Percentiles rank a stretch among this genome's conserved stretches.
These are phyloP conservation scores for Leishmania gerbilli DNA, from an alignment of 208 protist genomes.

Conservation along the genomic window DNA sequence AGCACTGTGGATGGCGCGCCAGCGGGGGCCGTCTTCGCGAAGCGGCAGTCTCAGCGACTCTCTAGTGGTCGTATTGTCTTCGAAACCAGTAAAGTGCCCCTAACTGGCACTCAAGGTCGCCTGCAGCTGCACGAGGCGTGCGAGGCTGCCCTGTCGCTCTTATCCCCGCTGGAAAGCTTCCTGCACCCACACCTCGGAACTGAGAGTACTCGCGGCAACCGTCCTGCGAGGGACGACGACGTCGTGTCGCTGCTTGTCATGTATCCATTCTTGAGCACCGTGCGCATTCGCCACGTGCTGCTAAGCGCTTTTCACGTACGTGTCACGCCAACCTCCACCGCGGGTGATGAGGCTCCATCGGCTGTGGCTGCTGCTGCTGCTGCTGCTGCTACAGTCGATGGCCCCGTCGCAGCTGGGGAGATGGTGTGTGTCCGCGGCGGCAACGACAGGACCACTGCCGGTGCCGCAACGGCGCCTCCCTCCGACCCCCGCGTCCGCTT, in stretches of 20 bases:
- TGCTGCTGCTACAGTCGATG: not conserved
- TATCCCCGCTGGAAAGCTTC: slow-evolving; percentile 14
- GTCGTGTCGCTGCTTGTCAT: slow-evolving; percentile 27
- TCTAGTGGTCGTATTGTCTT: not conserved
- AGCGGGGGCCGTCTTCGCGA: not conserved
- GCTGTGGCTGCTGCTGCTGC: not conserved
- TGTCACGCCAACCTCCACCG: not conserved
- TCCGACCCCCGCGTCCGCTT: not conserved
- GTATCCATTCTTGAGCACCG: slow-evolving; percentile 44
- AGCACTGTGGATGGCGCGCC: slow-evolving; percentile 6
- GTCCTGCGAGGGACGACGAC: not conserved
- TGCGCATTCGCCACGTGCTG: slow-evolving; percentile 44
- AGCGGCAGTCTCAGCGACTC: not conserved
- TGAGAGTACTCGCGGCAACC: not conserved
- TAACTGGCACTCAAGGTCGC: slow-evolving; percentile 15
- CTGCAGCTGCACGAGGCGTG: slow-evolving; percentile 35
- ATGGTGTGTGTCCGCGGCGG: not conserved
- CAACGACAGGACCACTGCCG: too few species aligned
- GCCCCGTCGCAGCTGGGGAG: not conserved
- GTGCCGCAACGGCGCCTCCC: not conserved
- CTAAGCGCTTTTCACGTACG: slow-evolving; percentile 36
- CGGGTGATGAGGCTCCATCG: not conserved
- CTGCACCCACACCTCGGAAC: not conserved
- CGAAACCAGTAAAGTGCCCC: not conserved
- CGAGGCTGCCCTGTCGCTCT: slow-evolving; percentile 38